These are phyloP conservation scores for Penstemon davidsonii DNA, from an alignment of 257 asterid genomes.

Conservation along the genomic window DNA sequence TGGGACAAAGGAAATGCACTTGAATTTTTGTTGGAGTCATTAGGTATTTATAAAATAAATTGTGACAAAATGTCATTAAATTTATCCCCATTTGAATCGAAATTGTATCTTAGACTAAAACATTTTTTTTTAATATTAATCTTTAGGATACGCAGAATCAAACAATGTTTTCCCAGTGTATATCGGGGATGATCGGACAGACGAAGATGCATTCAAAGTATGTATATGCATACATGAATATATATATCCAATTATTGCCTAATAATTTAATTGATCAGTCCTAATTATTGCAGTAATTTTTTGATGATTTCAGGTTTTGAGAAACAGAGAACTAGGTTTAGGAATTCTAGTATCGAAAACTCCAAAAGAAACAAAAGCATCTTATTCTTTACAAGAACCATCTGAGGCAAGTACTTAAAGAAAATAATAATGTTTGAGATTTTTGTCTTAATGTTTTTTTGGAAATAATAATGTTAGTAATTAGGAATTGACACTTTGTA, in stretches of 20 bases:
- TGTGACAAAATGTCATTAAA: too few species aligned
- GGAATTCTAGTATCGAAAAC: constrained; percentile 87
- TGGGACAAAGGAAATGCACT: constrained; percentile 48
- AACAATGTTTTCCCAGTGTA: constrained; percentile 77
- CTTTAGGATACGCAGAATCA: constrained; percentile 50
- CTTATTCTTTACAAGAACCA: constrained; percentile 87
- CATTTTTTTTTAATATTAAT: not conserved
- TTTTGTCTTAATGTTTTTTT: not conserved
- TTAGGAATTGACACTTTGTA: constrained; percentile 13
- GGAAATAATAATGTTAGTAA: not conserved
- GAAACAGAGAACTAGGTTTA: constrained; percentile 78
- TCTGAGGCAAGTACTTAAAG: constrained; percentile 52
- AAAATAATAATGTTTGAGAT: not conserved
- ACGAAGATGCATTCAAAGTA: constrained; percentile 95
- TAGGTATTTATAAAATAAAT: not conserved
- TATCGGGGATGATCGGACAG: constrained; percentile 89
- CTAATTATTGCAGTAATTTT: not conserved
- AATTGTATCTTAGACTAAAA: not conserved
- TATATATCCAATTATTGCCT: not conserved
- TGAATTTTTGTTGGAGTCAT: constrained; percentile 20
- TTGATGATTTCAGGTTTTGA: constrained; percentile 49
- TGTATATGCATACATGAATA: not conserved
- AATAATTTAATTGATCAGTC: not conserved
- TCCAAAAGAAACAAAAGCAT: constrained; percentile 81
- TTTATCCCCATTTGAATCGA: too few species aligned